phyloP scores from a whole-genome alignment of 441 rosid species.

The Bocquillonia castaneifolia region DNA sequence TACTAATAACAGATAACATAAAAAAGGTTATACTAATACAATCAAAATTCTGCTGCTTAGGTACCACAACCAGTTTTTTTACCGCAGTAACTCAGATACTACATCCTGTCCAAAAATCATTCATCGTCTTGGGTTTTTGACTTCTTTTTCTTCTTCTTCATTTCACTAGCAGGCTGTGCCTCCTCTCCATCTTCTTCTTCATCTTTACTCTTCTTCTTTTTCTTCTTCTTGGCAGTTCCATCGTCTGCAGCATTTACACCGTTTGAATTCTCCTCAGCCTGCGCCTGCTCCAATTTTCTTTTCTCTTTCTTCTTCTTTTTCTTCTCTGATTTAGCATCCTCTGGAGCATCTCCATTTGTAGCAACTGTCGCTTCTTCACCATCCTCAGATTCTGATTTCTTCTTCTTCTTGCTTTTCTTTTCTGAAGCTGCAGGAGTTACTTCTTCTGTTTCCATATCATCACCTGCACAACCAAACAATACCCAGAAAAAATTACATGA shows the following conservation, averaged over 20 bases:
- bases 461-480: no score
- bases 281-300: constrained; percentile 37
- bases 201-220: constrained; percentile 47
- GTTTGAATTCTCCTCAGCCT: constrained; percentile 22
- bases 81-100: not conserved
- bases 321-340: constrained; percentile 53
- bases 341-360: constrained; percentile 37
- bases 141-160: constrained; percentile 49
- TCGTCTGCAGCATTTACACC: constrained; percentile 26
- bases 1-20: not conserved
- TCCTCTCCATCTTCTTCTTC: constrained; percentile 33
- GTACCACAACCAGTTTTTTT: not conserved
- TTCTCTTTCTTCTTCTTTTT: constrained; percentile 51
- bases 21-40: constrained; percentile 9
- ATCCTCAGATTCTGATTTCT: constrained; percentile 51
- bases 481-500: no score
- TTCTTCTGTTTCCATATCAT: constrained; percentile 45
- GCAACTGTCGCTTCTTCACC: constrained; percentile 29
- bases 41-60: constrained; percentile 4
- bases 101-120: constrained; percentile 15
- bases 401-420: constrained; percentile 85
- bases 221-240: constrained; percentile 43
- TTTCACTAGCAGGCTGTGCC: constrained; percentile 24
- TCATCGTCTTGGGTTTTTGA: constrained; percentile 31
- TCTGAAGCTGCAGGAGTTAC: constrained; percentile 36